Percentiles rank a stretch among this genome's conserved stretches.
Evolutionary conservation across 305 asterid species (phyloP).

Genomic region (Solanum chacoense): DNA sequence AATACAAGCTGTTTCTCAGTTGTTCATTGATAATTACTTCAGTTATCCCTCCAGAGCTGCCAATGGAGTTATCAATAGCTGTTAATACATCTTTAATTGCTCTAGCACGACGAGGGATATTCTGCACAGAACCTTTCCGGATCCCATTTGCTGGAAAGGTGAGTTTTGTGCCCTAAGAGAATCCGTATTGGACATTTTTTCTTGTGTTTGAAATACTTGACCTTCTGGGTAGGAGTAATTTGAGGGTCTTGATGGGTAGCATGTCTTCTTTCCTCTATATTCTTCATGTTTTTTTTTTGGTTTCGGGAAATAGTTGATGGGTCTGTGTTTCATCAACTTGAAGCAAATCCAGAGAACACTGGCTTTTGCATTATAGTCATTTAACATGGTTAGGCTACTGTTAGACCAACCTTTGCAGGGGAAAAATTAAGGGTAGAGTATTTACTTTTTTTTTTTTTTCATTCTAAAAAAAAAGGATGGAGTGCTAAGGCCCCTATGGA

Average conservation of each 20-base stretch:
- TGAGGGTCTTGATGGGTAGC: not conserved
- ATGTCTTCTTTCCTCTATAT: not conserved
- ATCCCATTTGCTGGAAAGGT: constrained; percentile 99
- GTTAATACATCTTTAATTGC: constrained; percentile 98
- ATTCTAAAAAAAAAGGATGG: not conserved
- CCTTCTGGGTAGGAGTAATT: not conserved
- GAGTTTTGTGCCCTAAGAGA: not conserved
- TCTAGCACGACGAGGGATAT: constrained; percentile 83
- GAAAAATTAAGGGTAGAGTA: not conserved
- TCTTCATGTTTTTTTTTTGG: not conserved
- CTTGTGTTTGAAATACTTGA: not conserved
- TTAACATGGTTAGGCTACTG: not conserved
- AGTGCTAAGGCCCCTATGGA: not conserved
- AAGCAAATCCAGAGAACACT: not conserved
- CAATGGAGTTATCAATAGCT: constrained; percentile 97
- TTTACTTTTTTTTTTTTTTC: not conserved
- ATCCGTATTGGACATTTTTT: not conserved
- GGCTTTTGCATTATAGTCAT: not conserved
- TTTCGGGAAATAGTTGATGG: not conserved
- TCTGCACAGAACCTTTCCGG: constrained; percentile 94
- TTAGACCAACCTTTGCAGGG: not conserved
- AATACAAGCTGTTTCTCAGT: constrained; percentile 87
- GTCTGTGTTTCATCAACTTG: not conserved
- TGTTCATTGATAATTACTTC: constrained; percentile 94
- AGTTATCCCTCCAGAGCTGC: constrained; percentile 97